Conservation (phyloP, 2,329 filamentous ascomycete species). For the Fusarium musae region DNA sequence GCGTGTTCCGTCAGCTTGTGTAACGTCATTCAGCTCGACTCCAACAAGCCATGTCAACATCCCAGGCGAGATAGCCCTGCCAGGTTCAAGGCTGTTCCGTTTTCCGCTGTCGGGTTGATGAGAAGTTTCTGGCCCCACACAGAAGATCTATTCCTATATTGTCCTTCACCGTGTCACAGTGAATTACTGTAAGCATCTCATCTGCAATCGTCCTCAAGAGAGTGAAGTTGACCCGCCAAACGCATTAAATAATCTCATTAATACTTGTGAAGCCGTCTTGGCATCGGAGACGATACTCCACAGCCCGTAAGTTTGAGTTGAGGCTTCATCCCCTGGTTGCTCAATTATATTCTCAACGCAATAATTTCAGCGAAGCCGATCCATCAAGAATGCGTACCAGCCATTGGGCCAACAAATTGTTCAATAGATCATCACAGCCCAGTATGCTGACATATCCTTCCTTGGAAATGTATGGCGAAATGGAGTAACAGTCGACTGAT, state of each 20-base stretch:
- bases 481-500: not conserved
- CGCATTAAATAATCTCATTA: not conserved
- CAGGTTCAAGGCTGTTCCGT: not conserved
- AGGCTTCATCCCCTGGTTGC: not conserved
- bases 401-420: not conserved
- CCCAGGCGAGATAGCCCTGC: not conserved
- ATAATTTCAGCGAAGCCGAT: not conserved
- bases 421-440: not conserved
- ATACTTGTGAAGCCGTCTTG: not conserved
- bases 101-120: not conserved
- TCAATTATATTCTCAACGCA: too few relatives aligned
- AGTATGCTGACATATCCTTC: not conserved
- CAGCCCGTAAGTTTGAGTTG: not conserved
- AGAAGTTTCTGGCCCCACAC: not conserved
- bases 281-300: not conserved
- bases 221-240: not conserved
- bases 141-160: slow-evolving; percentile 14
- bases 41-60: not conserved
- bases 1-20: slow-evolving; percentile 4
- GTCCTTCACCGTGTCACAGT: slow-evolving; percentile 1
- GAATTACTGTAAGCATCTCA: slow-evolving; percentile 4
- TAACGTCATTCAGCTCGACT: slow-evolving; percentile 2
- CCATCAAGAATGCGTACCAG: fast-evolving
- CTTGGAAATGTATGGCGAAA: not conserved
- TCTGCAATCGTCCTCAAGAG: slow-evolving; percentile 1